Percentiles rank a stretch among this genome's conserved stretches.
Evolutionary conservation across 257 asterid genomes (phyloP).

Genomic region (Gentiana straminea): DNA sequence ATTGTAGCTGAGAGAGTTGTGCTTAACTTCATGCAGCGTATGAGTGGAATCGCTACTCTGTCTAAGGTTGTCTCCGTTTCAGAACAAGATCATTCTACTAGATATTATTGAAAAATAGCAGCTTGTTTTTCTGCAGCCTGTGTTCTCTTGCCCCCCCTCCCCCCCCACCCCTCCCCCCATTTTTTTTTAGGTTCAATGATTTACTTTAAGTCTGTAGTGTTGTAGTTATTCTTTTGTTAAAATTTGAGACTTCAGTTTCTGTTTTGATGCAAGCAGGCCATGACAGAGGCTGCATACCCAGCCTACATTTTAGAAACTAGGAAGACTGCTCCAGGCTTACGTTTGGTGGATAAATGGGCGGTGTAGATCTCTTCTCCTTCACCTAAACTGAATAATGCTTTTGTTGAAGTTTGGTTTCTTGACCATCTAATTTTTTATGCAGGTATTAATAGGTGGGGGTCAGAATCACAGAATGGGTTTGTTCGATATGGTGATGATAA

Average conservation of each 20-base stretch:
- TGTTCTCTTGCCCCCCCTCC: too few relatives aligned
- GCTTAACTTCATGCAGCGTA: slow-evolving; percentile 96
- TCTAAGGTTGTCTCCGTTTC: slow-evolving; percentile 48
- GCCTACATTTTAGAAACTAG: slow-evolving; percentile 85
- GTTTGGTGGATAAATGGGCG: slow-evolving; percentile 99
- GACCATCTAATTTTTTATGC: slow-evolving; percentile 8
- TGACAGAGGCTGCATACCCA: slow-evolving; percentile 93
- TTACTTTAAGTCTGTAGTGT: too few relatives aligned
- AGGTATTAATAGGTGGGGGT: slow-evolving; percentile 96
- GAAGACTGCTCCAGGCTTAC: slow-evolving; percentile 94
- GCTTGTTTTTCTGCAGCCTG: too few relatives aligned
- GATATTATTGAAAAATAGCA: neutral
- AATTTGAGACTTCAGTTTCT: too few relatives aligned
- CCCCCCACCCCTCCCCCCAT: too few relatives aligned
- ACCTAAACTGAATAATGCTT: neutral
- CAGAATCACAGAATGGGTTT: slow-evolving; percentile 94
- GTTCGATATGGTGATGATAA: slow-evolving; percentile 95
- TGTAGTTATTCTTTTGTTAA: too few relatives aligned
- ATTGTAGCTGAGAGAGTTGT: slow-evolving; percentile 94
- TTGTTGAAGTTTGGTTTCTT: slow-evolving; percentile 4
- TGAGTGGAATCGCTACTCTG: slow-evolving; percentile 98
- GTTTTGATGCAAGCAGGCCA: slow-evolving; percentile 40
- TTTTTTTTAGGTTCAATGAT: too few relatives aligned
- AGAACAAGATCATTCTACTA: slow-evolving; percentile 1
- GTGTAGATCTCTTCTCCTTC: slow-evolving; percentile 44